Evolutionary conservation across 371 early-diverging fungal species (phyloP), one percentile per base, ranked within the genome.

Genomic region (Choanephora cucurbitarum): DNA sequence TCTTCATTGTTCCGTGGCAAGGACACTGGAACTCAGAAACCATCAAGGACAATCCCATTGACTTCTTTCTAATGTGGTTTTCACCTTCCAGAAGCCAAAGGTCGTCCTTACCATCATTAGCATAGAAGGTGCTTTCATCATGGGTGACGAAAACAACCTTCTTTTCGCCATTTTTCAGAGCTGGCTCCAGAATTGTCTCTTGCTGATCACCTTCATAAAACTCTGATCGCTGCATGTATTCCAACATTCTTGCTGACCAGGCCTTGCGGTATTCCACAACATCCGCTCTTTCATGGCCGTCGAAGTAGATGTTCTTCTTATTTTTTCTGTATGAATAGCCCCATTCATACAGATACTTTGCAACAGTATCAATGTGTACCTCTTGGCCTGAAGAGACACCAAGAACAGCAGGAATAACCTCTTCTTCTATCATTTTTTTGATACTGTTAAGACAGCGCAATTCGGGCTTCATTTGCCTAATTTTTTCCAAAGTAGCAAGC

Each of bases 211-310:
- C 41, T 40, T 5, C 5, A 15, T 40, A 40, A 40, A 40, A 5
- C 41, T 40, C 41, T 6, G 32, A 32, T 44, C 44, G 21, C 5
- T 15, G 8, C 48, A 48, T 48, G 14, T 52, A 44, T 14, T 32
- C 52, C 9, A 43, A 17, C 55, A 54, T 54, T 45, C 37, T 19
- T 15, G 4, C n/a, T 1, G 39, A 11, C 46, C 46, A 54, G 1
- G 22, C 15, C 4, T 44, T n/a, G 10, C 55, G 22, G 15, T 54
- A 54, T 2, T 15, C 7, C 6, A 54, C 55, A 15, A 46, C 47
- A 15, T 54, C 39, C n/a, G 34, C 39, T 34, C 55, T 18, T 28
- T 46, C 46, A 24, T 54, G 46, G 0, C 55, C 46, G 23, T 54
- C 55, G 24, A 45, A 54, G 21, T 46, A 45, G 7, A 52, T n/a